Evolutionary conservation across 2,329 filamentous ascomycete species (phyloP).

Genomic region (Lachnellula occidentalis): DNA sequence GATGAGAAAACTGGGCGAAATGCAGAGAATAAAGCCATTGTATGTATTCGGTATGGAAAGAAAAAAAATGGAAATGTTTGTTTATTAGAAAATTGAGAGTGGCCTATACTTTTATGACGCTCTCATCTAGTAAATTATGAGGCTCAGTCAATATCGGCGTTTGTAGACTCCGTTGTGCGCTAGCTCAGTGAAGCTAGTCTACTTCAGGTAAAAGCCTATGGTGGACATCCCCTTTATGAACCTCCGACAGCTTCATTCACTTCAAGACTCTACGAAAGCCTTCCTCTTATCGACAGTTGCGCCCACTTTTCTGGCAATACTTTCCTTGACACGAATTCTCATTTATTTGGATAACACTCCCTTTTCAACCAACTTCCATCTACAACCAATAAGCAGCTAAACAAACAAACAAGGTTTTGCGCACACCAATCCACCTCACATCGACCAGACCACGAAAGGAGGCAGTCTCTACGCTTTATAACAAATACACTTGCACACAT

Average conservation of each 20-base stretch:
- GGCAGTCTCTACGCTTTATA: background rate
- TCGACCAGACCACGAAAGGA: background rate
- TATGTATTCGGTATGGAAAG: background rate
- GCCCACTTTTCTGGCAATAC: background rate
- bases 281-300: background rate
- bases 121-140: background rate
- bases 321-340: background rate
- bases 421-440: background rate
- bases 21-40: conserved; percentile 14
- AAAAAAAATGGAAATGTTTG: background rate
- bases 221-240: background rate
- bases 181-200: background rate
- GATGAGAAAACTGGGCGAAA: conserved; percentile 10
- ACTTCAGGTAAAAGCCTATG: background rate
- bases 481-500: conserved; percentile 2
- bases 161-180: background rate
- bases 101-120: conserved; percentile 1
- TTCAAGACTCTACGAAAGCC: background rate
- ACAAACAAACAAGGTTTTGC: background rate
- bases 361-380: background rate
- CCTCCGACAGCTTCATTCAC: background rate
- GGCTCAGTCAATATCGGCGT: background rate
- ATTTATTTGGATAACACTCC: background rate
- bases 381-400: background rate
- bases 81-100: background rate